A percentile compares a stretch with the other conserved stretches of the same genome.
Evolutionary conservation across 2,329 filamentous ascomycete genomes (phyloP).

Genomic region (Xylariales sp.): DNA sequence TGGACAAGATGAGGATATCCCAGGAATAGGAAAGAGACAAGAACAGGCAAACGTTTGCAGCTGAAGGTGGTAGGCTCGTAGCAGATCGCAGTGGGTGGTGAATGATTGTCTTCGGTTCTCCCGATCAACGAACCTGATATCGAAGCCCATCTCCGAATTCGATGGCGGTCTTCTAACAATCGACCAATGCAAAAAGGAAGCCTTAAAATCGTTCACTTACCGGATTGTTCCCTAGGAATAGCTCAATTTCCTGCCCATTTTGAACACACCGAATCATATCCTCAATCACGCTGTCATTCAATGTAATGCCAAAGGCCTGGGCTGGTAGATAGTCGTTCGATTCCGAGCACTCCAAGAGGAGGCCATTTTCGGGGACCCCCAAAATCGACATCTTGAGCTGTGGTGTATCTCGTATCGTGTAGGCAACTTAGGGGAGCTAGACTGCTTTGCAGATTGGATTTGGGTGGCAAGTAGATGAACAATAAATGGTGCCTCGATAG

Average conservation of each 20-base stretch:
- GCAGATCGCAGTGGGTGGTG: neutral
- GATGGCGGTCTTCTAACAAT: too few species aligned
- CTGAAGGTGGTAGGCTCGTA: too few species aligned
- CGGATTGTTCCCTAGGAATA: constrained; percentile 53
- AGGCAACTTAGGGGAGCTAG: neutral
- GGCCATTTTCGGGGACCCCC: constrained; percentile 52
- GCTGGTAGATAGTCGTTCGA: constrained; percentile 39
- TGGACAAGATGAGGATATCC: neutral
- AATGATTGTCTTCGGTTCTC: neutral
- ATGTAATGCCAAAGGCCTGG: constrained; percentile 54
- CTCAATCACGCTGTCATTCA: constrained; percentile 55
- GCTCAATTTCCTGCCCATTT: constrained; percentile 50
- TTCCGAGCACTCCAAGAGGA: constrained; percentile 50
- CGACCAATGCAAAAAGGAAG: too few species aligned
- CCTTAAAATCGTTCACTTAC: constrained; percentile 43
- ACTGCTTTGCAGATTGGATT: neutral
- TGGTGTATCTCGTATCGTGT: constrained; percentile 8
- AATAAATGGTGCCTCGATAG: constrained; percentile 6
- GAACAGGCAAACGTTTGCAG: neutral
- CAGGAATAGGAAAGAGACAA: neutral
- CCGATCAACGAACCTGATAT: too few species aligned
- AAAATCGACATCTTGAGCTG: constrained; percentile 45
- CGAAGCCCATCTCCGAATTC: constrained; percentile 1
- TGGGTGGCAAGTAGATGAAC: neutral
- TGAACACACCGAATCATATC: constrained; percentile 58